A percentile compares a stretch with the other conserved stretches of the same genome.
These are phyloP conservation scores for Apophysomyces variabilis DNA, from an alignment of 371 early-diverging fungal species.

Conservation along the genomic window DNA sequence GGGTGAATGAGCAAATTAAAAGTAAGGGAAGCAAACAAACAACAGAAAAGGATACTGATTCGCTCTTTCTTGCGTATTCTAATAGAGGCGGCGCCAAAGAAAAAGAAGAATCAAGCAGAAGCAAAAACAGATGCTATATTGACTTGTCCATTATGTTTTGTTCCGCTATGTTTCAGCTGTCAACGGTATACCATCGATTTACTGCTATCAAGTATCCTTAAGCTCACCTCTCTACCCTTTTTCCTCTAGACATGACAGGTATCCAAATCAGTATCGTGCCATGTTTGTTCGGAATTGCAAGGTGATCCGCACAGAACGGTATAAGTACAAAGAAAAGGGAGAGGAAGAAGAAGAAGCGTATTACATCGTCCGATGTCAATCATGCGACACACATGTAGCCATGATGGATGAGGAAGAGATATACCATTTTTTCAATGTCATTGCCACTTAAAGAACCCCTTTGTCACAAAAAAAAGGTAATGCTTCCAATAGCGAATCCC, in stretches of 20 bases:
- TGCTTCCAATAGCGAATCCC: too few species aligned
- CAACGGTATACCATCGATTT: constrained; percentile 53
- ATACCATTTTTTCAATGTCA: constrained; percentile 73
- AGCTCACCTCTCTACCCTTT: background rate
- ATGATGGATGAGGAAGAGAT: constrained; percentile 72
- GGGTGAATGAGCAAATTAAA: constrained; percentile 59
- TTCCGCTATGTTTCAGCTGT: constrained; percentile 67
- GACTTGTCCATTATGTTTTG: constrained; percentile 71
- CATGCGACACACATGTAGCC: constrained; percentile 69
- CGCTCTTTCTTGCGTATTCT: background rate
- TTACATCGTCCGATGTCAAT: constrained; percentile 62
- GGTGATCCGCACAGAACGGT: constrained; percentile 44
- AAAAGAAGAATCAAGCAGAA: constrained; percentile 26
- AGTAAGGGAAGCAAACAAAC: constrained; percentile 30
- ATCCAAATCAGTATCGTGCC: constrained; percentile 70
- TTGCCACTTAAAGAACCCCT: constrained; percentile 38
- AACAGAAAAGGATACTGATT: constrained; percentile 12
- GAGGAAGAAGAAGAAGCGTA: constrained; percentile 43
- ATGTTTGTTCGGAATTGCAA: constrained; percentile 74
- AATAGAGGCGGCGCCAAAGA: constrained; percentile 13
- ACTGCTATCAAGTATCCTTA: background rate
- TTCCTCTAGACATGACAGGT: constrained; percentile 57
- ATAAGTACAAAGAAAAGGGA: constrained; percentile 30
- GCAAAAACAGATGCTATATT: constrained; percentile 67
- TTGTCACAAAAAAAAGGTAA: background rate